A percentile compares a stretch with the other conserved stretches of the same genome.
Evolutionary conservation across 495 filamentous ascomycete genomes (phyloP).

Genomic region (Elasticomyces elasticus): DNA sequence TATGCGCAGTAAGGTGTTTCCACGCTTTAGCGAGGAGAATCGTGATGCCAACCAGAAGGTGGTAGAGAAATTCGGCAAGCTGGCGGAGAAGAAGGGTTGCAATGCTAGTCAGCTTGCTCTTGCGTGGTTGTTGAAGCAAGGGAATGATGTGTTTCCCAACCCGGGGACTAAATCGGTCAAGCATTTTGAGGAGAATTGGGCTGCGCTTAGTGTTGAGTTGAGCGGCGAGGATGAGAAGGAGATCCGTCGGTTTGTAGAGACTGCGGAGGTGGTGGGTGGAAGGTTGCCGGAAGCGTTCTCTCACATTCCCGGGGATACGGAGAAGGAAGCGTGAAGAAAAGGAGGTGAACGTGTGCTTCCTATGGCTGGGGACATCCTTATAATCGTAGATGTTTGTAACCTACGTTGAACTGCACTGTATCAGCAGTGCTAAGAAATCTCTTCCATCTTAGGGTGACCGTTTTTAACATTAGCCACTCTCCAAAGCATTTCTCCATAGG

Average conservation of each 20-base stretch:
- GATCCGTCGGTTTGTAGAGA: slow-evolving; percentile 29
- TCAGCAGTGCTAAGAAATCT: too few relatives aligned
- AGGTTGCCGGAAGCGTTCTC: not conserved
- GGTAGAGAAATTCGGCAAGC: slow-evolving; percentile 32
- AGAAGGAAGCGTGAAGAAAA: too few relatives aligned
- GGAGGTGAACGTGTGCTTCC: too few relatives aligned
- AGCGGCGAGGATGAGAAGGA: slow-evolving; percentile 37
- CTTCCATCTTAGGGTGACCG: too few relatives aligned
- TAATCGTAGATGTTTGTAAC: too few relatives aligned
- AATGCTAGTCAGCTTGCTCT: slow-evolving; percentile 44
- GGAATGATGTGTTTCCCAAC: slow-evolving; percentile 51
- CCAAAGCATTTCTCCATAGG: too few relatives aligned
- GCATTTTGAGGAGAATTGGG: slow-evolving; percentile 50
- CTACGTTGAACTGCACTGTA: too few relatives aligned
- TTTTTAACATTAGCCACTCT: too few relatives aligned
- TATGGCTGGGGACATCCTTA: too few relatives aligned
- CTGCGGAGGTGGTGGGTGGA: not conserved
- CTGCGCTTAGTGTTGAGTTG: slow-evolving; percentile 36
- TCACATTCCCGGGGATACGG: not conserved
- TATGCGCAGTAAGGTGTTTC: slow-evolving; percentile 24
- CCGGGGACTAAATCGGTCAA: slow-evolving; percentile 49
- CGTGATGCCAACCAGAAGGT: slow-evolving; percentile 42
- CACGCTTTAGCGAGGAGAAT: slow-evolving; percentile 44
- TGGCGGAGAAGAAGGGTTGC: slow-evolving; percentile 41
- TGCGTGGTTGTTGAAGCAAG: slow-evolving; percentile 52